Evolutionary conservation across 148 eudicot genomes (phyloP).

Genomic region (Suaeda aralocaspica): DNA sequence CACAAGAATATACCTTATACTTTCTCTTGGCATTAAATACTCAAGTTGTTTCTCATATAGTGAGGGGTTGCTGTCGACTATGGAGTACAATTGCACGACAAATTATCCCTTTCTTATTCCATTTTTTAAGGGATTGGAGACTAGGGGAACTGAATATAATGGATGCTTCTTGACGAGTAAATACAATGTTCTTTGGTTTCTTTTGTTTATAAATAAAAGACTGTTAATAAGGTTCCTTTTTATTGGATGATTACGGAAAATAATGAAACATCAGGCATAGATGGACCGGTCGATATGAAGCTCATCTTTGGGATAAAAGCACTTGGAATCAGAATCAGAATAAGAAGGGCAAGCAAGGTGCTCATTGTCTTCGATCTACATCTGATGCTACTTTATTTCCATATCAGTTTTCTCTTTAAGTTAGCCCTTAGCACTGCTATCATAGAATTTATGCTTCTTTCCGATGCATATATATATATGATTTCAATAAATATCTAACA

Average conservation of each 20-base stretch:
- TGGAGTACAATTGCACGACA: not conserved
- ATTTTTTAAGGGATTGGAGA: not conserved
- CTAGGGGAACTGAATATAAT: not conserved
- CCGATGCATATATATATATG: not conserved
- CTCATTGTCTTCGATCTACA: constrained; percentile 8
- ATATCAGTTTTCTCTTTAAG: not conserved
- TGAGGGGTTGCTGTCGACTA: not conserved
- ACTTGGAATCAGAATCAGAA: constrained; percentile 99
- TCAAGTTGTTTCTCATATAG: not conserved
- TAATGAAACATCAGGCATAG: constrained; percentile 61
- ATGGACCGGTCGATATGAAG: constrained; percentile 99
- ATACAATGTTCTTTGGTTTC: not conserved
- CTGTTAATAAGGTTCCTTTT: not conserved
- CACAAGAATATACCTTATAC: not conserved
- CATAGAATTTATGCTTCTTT: constrained; percentile 4
- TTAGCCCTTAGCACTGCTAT: too few species aligned
- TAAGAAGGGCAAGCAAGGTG: constrained; percentile 98
- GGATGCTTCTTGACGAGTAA: not conserved
- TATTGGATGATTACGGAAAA: not conserved
- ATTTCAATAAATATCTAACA: constrained; percentile 26
- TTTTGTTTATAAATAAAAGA: not conserved
- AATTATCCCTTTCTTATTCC: too few species aligned
- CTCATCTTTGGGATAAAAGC: constrained; percentile 98
- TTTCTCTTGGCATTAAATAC: not conserved
- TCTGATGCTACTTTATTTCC: not conserved